These are phyloP conservation scores for Trichoderma citrinoviride DNA, from an alignment of 2,329 filamentous ascomycete genomes.

Conservation along the genomic window DNA sequence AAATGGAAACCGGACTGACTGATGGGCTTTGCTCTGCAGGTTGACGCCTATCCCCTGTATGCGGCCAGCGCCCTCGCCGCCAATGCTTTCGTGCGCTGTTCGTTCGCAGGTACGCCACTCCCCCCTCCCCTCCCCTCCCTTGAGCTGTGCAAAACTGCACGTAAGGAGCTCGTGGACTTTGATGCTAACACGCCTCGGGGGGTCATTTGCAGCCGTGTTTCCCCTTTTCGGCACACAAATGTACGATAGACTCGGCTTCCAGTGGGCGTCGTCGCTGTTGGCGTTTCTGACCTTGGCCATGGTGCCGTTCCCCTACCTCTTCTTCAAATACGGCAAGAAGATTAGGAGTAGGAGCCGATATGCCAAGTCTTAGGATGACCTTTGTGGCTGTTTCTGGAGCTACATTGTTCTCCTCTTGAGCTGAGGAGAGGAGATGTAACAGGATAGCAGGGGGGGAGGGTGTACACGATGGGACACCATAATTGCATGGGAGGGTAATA, in stretches of 20 bases:
- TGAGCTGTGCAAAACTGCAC: neutral
- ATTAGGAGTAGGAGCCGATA: constrained; percentile 56
- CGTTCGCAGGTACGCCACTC: constrained; percentile 61
- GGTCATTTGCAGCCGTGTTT: constrained; percentile 55
- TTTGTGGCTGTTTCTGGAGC: neutral
- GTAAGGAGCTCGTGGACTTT: constrained; percentile 14
- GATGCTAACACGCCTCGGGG: neutral
- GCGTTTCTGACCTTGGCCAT: constrained; percentile 61
- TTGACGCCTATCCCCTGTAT: constrained; percentile 74
- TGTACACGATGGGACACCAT: neutral
- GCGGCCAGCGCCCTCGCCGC: constrained; percentile 78
- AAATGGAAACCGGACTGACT: neutral
- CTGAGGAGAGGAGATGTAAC: neutral
- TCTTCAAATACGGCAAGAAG: constrained; percentile 59
- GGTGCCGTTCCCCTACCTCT: constrained; percentile 63
- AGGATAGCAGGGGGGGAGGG: neutral
- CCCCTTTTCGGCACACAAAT: constrained; percentile 72
- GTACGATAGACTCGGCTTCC: constrained; percentile 66
- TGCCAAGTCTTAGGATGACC: constrained; percentile 38
- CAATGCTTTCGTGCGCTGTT: constrained; percentile 75
- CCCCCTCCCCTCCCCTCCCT: too few species aligned
- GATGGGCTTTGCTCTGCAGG: constrained; percentile 37
- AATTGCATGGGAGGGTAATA: constrained; percentile 10
- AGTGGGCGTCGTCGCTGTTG: constrained; percentile 65
- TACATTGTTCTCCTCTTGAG: too few species aligned